Base-by-base conservation (phyloP, 106 monocot species). In the Dendrobium nobile region DNA sequence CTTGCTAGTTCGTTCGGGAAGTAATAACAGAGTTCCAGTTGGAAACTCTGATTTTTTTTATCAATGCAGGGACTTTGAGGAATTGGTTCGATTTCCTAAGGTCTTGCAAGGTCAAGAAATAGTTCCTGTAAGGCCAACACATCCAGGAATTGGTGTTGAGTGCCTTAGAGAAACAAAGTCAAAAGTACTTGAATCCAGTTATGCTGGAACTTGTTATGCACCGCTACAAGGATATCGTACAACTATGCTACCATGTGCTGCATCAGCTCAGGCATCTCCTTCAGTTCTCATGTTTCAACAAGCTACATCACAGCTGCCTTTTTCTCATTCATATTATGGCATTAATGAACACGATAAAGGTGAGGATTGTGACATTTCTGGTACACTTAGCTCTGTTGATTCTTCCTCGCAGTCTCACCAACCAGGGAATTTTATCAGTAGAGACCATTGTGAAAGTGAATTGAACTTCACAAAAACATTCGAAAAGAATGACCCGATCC, bases 61-160 rank as follows among this genome's bases (percentile, higher is more conserved):
- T 82, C 83, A 87, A 47, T 68, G 90, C 89, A 88, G 77, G 73
- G 97, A 86, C 88, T 91, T 92, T 87, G 82, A 83, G 47, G 91
- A 92, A 92, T 92, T 91, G 79, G 5, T 87, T 31, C 47, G 90
- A 82, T 91, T 97, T 91, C 83, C 87, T 83, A 87, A 92, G 97
- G 97, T 97, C 97, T 97, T 97, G 94, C 97, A 97, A 97, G 97
- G 97, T 97, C 97, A 97, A 97, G 94, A 97, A 97, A 85, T 92
- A 45, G 79, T 81, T 79, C 85, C 84, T 22, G 68, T 67, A 51
- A 80, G 48, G 48, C 79, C 84, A 75, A 78, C 83, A 41, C 77
- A 83, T 41, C 78, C 26, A 20, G 90, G 87, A 77, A 54, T 67
- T 19, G 20, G 70, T 7, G 15, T 28, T 33, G 75, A 78, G 80